A percentile compares a stretch with the other conserved stretches of the same genome.
phyloP scores from a whole-genome alignment of 768 basidiomycete species.

The Mycena sanguinolenta region DNA sequence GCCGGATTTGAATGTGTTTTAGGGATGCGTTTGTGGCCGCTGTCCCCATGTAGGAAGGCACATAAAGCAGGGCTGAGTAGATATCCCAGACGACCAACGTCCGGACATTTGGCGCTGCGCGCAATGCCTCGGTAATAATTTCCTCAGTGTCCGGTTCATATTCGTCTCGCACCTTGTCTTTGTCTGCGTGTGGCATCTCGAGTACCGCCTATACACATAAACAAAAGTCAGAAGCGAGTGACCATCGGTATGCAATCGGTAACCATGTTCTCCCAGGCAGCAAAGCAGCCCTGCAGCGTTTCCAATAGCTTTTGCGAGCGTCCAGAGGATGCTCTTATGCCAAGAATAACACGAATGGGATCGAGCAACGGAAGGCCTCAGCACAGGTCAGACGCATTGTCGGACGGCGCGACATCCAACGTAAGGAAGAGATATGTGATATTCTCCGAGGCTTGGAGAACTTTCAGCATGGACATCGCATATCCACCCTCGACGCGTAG shows the following conservation, averaged over 20 bases:
- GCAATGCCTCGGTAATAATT: not conserved
- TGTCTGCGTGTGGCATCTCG: not conserved
- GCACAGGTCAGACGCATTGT: conserved; percentile 17
- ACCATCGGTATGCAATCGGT: no score
- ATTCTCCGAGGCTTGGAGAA: conserved; percentile 18
- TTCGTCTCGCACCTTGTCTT: no score
- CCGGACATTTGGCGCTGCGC: not conserved
- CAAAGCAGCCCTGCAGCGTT: not conserved
- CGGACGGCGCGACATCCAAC: not conserved
- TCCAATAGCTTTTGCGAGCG: not conserved
- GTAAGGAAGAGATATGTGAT: conserved; percentile 16
- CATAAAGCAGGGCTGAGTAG: not conserved
- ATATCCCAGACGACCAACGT: not conserved
- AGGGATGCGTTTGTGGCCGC: conserved; percentile 9
- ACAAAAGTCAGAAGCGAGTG: not conserved
- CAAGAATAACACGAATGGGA: conserved; percentile 12
- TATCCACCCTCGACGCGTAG: conserved; percentile 33
- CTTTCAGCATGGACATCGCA: conserved; percentile 22
- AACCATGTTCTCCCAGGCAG: conserved; percentile 19
- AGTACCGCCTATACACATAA: not conserved
- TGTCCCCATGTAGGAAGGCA: not conserved
- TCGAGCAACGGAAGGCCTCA: conserved; percentile 11
- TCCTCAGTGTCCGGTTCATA: no score
- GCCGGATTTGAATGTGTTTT: conserved; percentile 4
- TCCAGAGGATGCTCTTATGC: not conserved